Percentiles rank a stretch among this genome's conserved stretches.
Evolutionary conservation across 768 basidiomycete species (phyloP).

Genomic region (Rhodotorula graminis): DNA sequence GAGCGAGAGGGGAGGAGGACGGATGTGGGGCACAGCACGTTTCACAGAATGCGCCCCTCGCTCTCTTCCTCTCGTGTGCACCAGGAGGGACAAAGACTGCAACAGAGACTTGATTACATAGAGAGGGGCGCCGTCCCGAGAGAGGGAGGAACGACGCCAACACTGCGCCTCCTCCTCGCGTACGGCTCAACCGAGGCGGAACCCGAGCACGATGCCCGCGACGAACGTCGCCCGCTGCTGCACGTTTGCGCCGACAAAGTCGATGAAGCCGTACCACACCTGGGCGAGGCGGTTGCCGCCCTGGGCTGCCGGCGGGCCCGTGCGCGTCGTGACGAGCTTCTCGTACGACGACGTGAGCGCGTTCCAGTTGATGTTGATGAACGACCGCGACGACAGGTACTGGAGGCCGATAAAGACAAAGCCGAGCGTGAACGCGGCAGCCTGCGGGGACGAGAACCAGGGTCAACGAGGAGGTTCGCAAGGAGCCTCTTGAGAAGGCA

Average conservation of each 20-base stretch:
- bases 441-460: slow-evolving; percentile 54
- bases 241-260: slow-evolving; percentile 89
- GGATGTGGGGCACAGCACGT: no score
- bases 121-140: no score
- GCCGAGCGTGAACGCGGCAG: slow-evolving; percentile 77
- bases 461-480: no score
- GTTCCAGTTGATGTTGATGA: slow-evolving; percentile 79
- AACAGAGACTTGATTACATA: no score
- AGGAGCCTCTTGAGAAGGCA: no score
- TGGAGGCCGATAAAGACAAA: slow-evolving; percentile 69
- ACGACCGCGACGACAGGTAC: slow-evolving; percentile 71
- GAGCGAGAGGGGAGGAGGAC: neutral
- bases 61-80: no score
- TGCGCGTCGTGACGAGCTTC: slow-evolving; percentile 60
- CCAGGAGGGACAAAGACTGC: no score
- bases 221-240: slow-evolving; percentile 83
- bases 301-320: slow-evolving; percentile 55
- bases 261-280: slow-evolving; percentile 56
- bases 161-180: neutral
- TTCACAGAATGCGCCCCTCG: no score
- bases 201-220: slow-evolving; percentile 72
- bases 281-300: slow-evolving; percentile 63
- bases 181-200: slow-evolving; percentile 65
- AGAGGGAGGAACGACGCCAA: no score
- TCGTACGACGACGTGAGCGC: slow-evolving; percentile 64